These are phyloP conservation scores for Pichia scutulata DNA, from an alignment of 805 yeast genomes.

Conservation along the genomic window DNA sequence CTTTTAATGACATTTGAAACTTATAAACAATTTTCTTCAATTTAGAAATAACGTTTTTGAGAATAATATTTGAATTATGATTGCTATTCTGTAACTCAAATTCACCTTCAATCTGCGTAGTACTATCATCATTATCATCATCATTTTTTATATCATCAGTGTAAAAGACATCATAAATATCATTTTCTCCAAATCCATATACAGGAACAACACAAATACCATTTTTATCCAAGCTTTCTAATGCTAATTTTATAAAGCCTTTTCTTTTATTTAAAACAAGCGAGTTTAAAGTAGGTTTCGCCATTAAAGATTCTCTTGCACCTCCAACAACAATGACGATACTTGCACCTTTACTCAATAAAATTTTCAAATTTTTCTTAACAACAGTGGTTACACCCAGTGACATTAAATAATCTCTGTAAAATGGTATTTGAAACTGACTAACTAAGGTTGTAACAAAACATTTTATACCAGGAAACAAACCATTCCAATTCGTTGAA, in stretches of 20 bases:
- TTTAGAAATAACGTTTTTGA: not conserved
- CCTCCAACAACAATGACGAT: conserved; percentile 93
- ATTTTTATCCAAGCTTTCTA: conserved; percentile 38
- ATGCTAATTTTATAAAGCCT: conserved; percentile 84
- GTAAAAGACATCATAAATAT: conserved; percentile 37
- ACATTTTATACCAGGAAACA: conserved; percentile 74
- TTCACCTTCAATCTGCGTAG: conserved; percentile 13
- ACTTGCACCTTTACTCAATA: conserved; percentile 59
- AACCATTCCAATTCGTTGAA: conserved; percentile 35
- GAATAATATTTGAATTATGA: not conserved
- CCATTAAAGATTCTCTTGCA: conserved; percentile 78
- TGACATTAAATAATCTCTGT: conserved; percentile 75
- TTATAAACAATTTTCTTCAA: conserved; percentile 19
- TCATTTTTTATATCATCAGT: conserved; percentile 18
- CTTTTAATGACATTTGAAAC: conserved; percentile 69
- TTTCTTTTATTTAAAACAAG: conserved; percentile 69
- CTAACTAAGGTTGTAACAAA: conserved; percentile 74
- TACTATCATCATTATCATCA: conserved; percentile 13
- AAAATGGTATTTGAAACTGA: conserved; percentile 78
- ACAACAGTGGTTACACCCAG: conserved; percentile 84
- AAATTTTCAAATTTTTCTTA: conserved; percentile 56
- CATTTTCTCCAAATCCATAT: conserved; percentile 86
- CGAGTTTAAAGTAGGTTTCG: conserved; percentile 55
- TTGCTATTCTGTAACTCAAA: conserved; percentile 1
- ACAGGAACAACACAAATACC: conserved; percentile 62